phyloP scores from a whole-genome alignment of 139 green algal genomes.

The Micractinium sp. region DNA sequence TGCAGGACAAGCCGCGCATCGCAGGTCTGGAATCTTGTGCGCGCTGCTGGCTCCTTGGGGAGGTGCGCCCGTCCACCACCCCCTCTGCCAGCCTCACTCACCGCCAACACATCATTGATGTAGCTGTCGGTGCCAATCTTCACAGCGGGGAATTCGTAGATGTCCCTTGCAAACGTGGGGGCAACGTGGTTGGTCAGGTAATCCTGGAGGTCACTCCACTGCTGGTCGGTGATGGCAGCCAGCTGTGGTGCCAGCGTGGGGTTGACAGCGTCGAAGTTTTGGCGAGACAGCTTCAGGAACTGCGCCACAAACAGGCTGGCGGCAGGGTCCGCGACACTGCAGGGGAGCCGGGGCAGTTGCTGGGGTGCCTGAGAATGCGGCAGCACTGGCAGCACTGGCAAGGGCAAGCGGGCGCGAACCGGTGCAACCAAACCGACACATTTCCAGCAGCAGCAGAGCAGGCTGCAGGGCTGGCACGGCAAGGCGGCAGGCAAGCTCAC shows the following conservation, averaged over 20 bases:
- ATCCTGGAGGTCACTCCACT: constrained; percentile 29
- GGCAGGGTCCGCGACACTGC: constrained; percentile 16
- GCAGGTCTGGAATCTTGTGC: too few relatives aligned
- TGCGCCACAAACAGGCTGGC: constrained; percentile 26
- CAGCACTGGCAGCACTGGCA: too few relatives aligned
- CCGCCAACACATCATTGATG: too few relatives aligned
- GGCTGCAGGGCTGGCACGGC: neutral
- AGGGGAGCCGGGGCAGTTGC: neutral
- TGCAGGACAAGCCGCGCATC: too few relatives aligned
- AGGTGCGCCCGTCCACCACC: too few relatives aligned
- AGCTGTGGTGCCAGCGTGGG: neutral
- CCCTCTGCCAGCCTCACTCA: too few relatives aligned
- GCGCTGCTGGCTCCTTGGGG: too few relatives aligned
- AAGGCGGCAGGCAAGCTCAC: neutral
- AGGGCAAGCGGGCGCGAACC: neutral
- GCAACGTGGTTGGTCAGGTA: constrained; percentile 27
- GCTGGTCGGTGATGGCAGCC: neutral
- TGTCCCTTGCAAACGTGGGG: too few relatives aligned
- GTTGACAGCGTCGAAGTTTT: neutral
- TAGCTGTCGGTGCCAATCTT: too few relatives aligned
- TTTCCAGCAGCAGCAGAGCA: neutral
- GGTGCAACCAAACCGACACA: neutral
- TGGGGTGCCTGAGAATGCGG: neutral
- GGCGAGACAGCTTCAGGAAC: constrained; percentile 23
- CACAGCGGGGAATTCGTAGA: too few relatives aligned